phyloP scores from a whole-genome alignment of 352 stramenopile species.

The Globisporangium apiculatum region DNA sequence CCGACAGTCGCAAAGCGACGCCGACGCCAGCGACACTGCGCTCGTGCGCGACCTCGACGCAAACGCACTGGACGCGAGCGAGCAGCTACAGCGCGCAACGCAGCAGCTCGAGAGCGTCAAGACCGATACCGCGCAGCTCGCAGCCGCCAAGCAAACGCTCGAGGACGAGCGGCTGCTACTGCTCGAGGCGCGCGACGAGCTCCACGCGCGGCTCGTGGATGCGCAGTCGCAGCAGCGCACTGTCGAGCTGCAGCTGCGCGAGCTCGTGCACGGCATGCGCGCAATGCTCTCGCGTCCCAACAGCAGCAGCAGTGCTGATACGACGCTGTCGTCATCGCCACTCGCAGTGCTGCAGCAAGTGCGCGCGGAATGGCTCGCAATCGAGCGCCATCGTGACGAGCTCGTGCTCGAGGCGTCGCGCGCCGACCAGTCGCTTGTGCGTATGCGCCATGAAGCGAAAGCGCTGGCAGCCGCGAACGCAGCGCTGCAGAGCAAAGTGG shows the following conservation, averaged over 20 bases:
- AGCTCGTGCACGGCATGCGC: conserved; percentile 3
- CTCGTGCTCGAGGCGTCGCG: conserved; percentile 34
- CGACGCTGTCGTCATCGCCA: background rate
- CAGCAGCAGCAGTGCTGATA: background rate
- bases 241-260: conserved; percentile 5
- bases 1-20: background rate
- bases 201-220: conserved; percentile 34
- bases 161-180: conserved; percentile 5
- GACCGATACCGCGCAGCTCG: conserved; percentile 12
- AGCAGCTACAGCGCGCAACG: conserved; percentile 4
- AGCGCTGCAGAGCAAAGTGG: conserved; percentile 19
- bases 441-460: conserved; percentile 29
- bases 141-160: background rate
- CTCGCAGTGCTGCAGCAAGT: conserved; percentile 15
- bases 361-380: conserved; percentile 16
- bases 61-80: conserved; percentile 20
- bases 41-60: conserved; percentile 22
- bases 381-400: conserved; percentile 29
- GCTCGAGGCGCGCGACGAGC: conserved; percentile 25
- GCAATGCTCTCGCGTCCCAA: background rate
- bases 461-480: conserved; percentile 22
- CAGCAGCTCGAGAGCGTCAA: conserved; percentile 8
- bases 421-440: conserved; percentile 30
- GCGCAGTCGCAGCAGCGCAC: background rate
- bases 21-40: conserved; percentile 2